Evolutionary conservation across 305 asterid species (phyloP).

Genomic region (Withania somnifera): DNA sequence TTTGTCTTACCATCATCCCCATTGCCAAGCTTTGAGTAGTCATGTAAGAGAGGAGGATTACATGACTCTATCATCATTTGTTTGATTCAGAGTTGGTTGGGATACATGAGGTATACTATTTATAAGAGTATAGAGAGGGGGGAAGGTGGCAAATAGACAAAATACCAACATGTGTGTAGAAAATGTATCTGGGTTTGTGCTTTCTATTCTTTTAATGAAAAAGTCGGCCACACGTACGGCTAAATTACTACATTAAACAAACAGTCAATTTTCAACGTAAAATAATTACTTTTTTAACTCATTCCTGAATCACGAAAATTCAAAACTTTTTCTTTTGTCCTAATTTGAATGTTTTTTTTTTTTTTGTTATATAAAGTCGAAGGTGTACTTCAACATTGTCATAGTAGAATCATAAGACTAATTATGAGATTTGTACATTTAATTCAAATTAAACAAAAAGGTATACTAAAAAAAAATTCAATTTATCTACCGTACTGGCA

Average conservation of each 20-base stretch:
- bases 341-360: neutral
- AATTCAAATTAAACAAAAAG: no score
- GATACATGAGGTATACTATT: neutral
- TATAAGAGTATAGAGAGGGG: neutral
- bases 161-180: neutral
- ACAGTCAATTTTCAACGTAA: neutral
- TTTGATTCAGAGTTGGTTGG: neutral
- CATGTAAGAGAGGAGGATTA: constrained; percentile 21
- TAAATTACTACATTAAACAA: neutral
- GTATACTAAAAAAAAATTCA: no score
- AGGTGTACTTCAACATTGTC: no score
- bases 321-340: neutral
- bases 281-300: neutral
- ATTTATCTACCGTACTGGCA: no score
- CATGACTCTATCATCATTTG: constrained; percentile 5
- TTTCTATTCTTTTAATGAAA: neutral
- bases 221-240: neutral
- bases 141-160: neutral
- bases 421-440: no score
- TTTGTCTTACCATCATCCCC: neutral
- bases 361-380: no score
- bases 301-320: neutral
- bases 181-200: neutral
- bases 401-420: no score
- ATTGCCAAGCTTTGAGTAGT: neutral